Evolutionary conservation across 177 flowering plant species (phyloP), one percentile per base, ranked within the genome.

Genomic region (Vitis hybrid): DNA sequence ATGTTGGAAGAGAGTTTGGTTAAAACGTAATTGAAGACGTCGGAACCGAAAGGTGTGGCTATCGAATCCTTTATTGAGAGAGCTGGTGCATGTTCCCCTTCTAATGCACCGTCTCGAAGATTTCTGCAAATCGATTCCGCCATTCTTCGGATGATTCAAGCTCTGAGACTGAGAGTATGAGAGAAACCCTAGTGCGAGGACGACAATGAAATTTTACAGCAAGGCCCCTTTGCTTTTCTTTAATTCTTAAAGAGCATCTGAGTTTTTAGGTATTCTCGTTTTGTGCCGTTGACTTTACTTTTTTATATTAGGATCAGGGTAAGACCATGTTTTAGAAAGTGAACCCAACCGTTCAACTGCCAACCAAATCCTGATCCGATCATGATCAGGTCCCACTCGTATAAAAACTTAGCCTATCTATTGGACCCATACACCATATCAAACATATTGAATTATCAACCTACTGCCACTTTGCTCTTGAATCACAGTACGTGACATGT

Each of bases 81-180:
- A 60, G 98, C 92, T 0, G 97, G 88, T 1, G 99, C 97, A 61
- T 81, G 90, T 72, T 93, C 98, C 52, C 97, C 99, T 60, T 87
- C 94, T 21, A 87, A 24, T 35, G 83, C 78, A 48, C 99, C 98
- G 67, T 95, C 98, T 32, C 99, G 76, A 11, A 95, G 86, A 0
- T 82, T 76, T 80, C 97, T 85, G 83, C 88, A 83, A 49, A 90
- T 82, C 49, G 83, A 64, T 55, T 95, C 97, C 70, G 98, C 89
- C 99, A 93, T 88, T 70, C 66, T 14, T 68, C 4, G 12, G 6
- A 13, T 3, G 4, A 30, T 59, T 59, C 40, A 59, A 21, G 14
- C 14, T 19, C 51, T 9, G 11, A 11, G 55, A 49, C 30, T 49
- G 52, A 48, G 50, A 6, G 21, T 35, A 1, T 3, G 5, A n/a